These are phyloP conservation scores for Arthrobotrys pseudoclavata DNA, from an alignment of 2,329 filamentous ascomycete genomes.

Conservation along the genomic window DNA sequence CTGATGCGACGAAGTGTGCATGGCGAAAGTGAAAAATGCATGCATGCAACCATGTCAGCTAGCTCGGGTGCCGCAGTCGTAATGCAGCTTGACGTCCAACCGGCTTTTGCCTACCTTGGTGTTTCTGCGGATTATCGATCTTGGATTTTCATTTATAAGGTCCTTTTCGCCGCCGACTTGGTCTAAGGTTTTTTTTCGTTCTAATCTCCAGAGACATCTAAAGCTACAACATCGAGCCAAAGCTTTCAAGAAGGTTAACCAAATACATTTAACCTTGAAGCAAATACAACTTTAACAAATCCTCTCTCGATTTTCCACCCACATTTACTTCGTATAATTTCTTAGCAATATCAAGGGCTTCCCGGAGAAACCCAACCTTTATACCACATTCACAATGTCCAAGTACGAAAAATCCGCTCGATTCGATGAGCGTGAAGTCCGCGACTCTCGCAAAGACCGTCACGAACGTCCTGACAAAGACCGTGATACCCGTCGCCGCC, in stretches of 20 bases:
- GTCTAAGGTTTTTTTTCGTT: background rate
- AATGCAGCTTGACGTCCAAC: conserved; percentile 40
- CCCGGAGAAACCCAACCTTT: conserved; percentile 11
- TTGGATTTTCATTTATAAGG: conserved; percentile 41
- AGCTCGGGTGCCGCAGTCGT: conserved; percentile 31
- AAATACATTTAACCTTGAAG: background rate
- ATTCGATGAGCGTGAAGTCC: conserved; percentile 37
- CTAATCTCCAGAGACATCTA: conserved; percentile 5
- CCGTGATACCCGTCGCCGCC: conserved; percentile 35
- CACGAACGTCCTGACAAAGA: conserved; percentile 44
- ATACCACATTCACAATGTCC: conserved; percentile 35
- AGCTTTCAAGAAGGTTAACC: conserved; percentile 22
- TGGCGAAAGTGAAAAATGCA: conserved; percentile 6
- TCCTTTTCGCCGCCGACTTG: conserved; percentile 32
- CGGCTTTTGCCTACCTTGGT: conserved; percentile 33
- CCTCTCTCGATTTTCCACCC: background rate
- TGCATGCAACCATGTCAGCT: conserved; percentile 57
- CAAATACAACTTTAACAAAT: conserved; percentile 3
- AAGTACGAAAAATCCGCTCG: conserved; percentile 50
- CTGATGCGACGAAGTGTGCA: conserved; percentile 38
- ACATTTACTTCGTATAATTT: background rate
- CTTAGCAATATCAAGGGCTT: conserved; percentile 9
- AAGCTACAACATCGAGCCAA: conserved; percentile 5
- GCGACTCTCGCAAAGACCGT: conserved; percentile 33
- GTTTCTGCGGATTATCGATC: background rate